Evolutionary conservation across 495 filamentous ascomycete species (phyloP), one percentile per base, ranked within the genome.

Genomic region (Usnea hakonensis): DNA sequence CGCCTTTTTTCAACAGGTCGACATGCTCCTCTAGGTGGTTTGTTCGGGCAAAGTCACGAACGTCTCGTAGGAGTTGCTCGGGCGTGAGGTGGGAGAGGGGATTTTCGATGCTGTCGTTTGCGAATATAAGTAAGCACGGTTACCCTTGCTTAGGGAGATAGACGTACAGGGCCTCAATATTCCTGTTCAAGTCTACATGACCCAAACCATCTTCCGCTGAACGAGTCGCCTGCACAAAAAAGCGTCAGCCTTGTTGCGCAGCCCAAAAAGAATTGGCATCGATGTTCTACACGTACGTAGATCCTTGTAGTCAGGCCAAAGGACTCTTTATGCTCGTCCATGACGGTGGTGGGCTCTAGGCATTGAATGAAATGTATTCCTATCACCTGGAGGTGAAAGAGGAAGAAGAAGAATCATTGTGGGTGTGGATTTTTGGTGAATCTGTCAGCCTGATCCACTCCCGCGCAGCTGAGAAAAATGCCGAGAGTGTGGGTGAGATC

Each of bases 1-100:
- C 88, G 10, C 88, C 88, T 57, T 84, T 78, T 41, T 82, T 79
- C 59, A 90, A 80, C 19, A 83, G 79, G 19, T 80, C 75, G 13
- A 85, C 63, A 59, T 88, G 80, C 44, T 80, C 74, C 32, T 75
- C 80, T 38, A 89, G 71, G 8, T 77, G 74, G 57, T 84, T 75
- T 33, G 80, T 73, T 3, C 65, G 71, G 19, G 83, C 85, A 67
- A 87, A 90, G 4, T 77, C 74, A 59, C 82, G 83, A 35, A 85
- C 85, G 72, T 81, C 80, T 40, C 76, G 69, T 30, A 71, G 72
- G 5, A 90, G 75, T 64, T 83, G 76, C 23, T 79, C 76, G n/a
- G 76, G 72, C 36, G 75, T 74, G 33, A 85, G 74, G 30, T 81
- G 83, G 17, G 76, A 75, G 11, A 90, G 76, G 53, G 87, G 87